A percentile compares a stretch with the other conserved stretches of the same genome.
Evolutionary conservation across 1,139 yeast genomes (phyloP).

Genomic region (Suhomyces wounanorum): DNA sequence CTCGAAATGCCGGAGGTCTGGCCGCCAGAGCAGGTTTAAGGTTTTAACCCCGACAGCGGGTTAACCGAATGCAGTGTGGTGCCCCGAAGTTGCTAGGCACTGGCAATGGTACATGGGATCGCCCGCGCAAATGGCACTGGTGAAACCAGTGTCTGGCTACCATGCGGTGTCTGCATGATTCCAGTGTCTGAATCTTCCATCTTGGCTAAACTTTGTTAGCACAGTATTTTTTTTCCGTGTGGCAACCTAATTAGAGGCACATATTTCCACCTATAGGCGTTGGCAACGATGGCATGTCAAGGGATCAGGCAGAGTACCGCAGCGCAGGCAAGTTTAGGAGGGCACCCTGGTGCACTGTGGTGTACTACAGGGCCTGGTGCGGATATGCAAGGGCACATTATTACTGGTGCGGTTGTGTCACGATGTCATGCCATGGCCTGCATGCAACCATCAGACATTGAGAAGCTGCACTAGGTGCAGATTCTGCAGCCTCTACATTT

Average conservation of each 20-base stretch:
- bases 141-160: neutral
- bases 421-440: neutral
- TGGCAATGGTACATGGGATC: neutral
- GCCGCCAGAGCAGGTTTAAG: neutral
- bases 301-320: neutral
- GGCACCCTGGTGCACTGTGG: neutral
- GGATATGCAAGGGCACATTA: neutral
- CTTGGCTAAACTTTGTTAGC: slow-evolving; percentile 3
- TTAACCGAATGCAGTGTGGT: neutral
- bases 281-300: neutral
- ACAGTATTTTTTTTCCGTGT: neutral
- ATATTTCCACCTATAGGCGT: slow-evolving; percentile 1
- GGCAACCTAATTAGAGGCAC: neutral
- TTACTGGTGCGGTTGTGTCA: neutral
- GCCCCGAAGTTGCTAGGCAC: neutral
- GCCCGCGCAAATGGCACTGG: neutral
- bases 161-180: neutral
- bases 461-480: neutral
- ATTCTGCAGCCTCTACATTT: neutral
- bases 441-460: neutral
- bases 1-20: neutral
- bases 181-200: neutral
- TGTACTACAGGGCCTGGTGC: neutral
- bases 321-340: neutral
- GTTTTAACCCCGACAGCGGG: neutral